phyloP scores from a whole-genome alignment of 176 grass and related monocot genomes.

The Triticum urartu region DNA sequence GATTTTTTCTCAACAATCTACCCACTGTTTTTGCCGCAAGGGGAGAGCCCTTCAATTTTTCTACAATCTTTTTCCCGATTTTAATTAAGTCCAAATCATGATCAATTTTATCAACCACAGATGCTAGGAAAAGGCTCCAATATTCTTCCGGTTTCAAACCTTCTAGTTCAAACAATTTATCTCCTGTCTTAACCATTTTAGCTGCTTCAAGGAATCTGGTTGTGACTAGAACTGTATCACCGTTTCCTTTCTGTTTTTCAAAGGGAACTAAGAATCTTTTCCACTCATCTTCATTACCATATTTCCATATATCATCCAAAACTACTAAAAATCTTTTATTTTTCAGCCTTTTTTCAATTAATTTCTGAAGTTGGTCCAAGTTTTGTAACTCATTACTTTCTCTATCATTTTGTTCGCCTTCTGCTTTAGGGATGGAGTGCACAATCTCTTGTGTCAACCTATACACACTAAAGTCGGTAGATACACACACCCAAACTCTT shows the following conservation, averaged over 20 bases:
- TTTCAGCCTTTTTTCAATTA: not conserved
- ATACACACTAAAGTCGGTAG: conserved; percentile 17
- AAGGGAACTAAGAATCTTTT: not conserved
- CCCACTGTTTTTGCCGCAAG: conserved; percentile 25
- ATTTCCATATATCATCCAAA: conserved; percentile 24
- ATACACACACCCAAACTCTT: conserved; percentile 36
- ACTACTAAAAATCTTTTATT: conserved; percentile 5
- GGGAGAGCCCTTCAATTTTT: conserved; percentile 22
- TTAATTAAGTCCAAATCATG: not conserved
- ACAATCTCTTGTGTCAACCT: not conserved
- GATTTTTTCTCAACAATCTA: not conserved
- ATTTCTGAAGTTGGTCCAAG: not conserved
- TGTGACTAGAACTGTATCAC: not conserved
- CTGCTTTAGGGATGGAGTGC: not conserved
- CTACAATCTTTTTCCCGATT: not conserved
- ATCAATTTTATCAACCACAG: not conserved
- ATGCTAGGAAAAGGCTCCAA: not conserved
- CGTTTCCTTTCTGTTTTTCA: not conserved
- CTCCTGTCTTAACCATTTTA: not conserved
- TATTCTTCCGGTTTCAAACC: not conserved
- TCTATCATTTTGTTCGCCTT: not conserved
- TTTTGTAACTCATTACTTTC: not conserved
- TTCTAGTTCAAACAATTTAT: not conserved
- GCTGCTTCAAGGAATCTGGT: not conserved
- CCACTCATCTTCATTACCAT: not conserved